Base-by-base conservation (phyloP, 495 filamentous ascomycete genomes). In the Aspergillus hancockii region DNA sequence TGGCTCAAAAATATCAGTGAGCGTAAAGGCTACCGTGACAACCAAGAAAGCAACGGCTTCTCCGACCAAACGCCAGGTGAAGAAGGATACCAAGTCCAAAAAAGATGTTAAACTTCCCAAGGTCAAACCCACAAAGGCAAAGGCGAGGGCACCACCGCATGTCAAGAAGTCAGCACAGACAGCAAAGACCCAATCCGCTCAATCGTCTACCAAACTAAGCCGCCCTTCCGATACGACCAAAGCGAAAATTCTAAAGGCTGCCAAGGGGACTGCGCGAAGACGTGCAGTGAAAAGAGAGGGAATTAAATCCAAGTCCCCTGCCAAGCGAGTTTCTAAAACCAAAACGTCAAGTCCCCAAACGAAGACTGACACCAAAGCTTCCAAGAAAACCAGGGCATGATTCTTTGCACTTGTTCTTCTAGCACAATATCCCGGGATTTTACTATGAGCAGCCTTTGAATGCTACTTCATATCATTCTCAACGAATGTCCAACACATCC, bases 181-280 rank as follows among this genome's bases (percentile, higher is more conserved):
- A 8, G 38, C 41, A 5, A 41, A 59, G 30, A 47, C 61, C 9
- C 61, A 57, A 38, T 23, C 49, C 12, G 34, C 32, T 18, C 56
- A 38, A 52, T 49, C 51, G 46, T 50, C 9, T 63, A 61, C 52
- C 59, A 62, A 38, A 28, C 63, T 71, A 32, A 75, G 69, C 34
- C 68, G 69, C 3, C 70, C 68, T n/a, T 73, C 71, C n/a, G 61
- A 66, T 18, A 67, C 66, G 36, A 73, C 75, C 30, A 75, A 74
- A 59, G 63, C 67, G 22, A 69, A 75, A 46, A 69, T 74, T 22
- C 55, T 71, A 18, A 65, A 68, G 32, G 59, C 63, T 31, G 66
- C 67, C 8, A 69, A 70, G 54, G 68, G 68, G 49, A 63, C 34
- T 2, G 53, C 54, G 41, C 58, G 59, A 38, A 66, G 54, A n/a